Base-by-base conservation (phyloP, 352 stramenopile genomes). In the Nothophytophthora sp. region DNA sequence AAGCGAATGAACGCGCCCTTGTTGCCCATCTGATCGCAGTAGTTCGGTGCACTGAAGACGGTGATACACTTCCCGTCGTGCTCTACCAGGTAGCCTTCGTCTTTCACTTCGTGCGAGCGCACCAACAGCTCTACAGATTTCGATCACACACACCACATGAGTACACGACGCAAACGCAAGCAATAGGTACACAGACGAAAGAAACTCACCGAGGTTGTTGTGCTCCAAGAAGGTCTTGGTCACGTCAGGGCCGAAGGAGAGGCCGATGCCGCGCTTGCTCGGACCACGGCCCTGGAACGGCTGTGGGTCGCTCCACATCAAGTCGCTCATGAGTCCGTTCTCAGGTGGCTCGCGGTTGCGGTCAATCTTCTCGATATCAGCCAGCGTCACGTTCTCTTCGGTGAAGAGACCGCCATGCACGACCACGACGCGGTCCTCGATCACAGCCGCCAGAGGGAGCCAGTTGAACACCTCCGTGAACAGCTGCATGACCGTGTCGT, bases 11-110 rank as follows among this genome's bases (percentile, higher is more conserved):
- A 98, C 10, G 97, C 98, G 39, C 97, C 98, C 75, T 99, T 99
- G 73, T 99, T 99, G 39, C 97, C 97, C 96, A 99, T 99, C 50
- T 97, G 89, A 59, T 98, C 95, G 70, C 98, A 99, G 73, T 99
- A 99, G 69, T 99, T 99, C 10, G 98, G 97, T 32, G 98, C 98
- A 23, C 84, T 98, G 65, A 99, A 99, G 24, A 99, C 95, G 8
- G 97, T 99, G 61, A 99, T 99, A 51, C 97, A 99, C 67, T 99
- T 98, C 44, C 97, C 97, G 40, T 98, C 96, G 77, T 99, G 98
- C 76, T 99, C 97, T 15, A 99, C 93, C 46, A 99, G 75, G 71
- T 99, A 99, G 19, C 98, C 98, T 62, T 99, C 96, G 66, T 99
- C 97, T 65, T 99, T 98, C 37, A 99, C 97, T 72, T 99, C 98